Conservation (phyloP, 2,329 filamentous ascomycete species). For the Aspergillus unguis region DNA sequence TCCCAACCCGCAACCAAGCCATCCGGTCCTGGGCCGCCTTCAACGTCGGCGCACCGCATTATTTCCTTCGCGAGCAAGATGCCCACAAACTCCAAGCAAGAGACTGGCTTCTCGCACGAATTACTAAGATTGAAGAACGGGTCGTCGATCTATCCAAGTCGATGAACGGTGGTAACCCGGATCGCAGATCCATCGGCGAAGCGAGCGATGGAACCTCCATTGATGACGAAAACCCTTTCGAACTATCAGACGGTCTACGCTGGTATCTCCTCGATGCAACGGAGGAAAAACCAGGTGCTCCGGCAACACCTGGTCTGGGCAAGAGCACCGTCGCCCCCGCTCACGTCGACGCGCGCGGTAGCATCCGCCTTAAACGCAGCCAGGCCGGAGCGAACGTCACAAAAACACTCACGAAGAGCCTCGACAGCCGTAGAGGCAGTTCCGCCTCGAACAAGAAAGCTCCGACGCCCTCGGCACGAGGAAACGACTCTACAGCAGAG, state of each 20-base stretch:
- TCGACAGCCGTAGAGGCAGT: slow-evolving; percentile 88
- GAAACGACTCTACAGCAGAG: slow-evolving; percentile 35
- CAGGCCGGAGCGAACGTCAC: slow-evolving; percentile 69
- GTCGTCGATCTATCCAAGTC: slow-evolving; percentile 88
- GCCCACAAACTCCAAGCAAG: slow-evolving; percentile 76
- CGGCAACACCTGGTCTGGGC: slow-evolving; percentile 84
- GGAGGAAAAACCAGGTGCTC: slow-evolving; percentile 88
- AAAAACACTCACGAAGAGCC: slow-evolving; percentile 76
- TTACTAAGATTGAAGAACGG: slow-evolving; percentile 84
- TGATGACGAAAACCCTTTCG: slow-evolving; percentile 95
- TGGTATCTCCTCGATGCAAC: slow-evolving; percentile 95
- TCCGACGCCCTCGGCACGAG: slow-evolving; percentile 28
- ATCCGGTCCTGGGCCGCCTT: slow-evolving; percentile 97
- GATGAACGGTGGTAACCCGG: slow-evolving; percentile 55
- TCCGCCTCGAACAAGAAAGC: slow-evolving; percentile 80
- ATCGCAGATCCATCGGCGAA: slow-evolving; percentile 49
- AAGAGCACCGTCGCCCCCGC: slow-evolving; percentile 89
- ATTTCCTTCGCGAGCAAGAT: slow-evolving; percentile 92
- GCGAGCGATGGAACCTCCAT: slow-evolving; percentile 56
- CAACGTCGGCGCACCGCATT: slow-evolving; percentile 95
- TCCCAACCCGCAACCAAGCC: slow-evolving; percentile 90
- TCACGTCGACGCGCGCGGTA: slow-evolving; percentile 81
- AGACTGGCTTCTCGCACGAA: slow-evolving; percentile 96
- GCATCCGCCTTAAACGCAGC: slow-evolving; percentile 47
- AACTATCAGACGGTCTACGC: slow-evolving; percentile 86